Evolutionary conservation across 2,329 filamentous ascomycete genomes (phyloP).

Genomic region (Phaeosphaeria sp.): DNA sequence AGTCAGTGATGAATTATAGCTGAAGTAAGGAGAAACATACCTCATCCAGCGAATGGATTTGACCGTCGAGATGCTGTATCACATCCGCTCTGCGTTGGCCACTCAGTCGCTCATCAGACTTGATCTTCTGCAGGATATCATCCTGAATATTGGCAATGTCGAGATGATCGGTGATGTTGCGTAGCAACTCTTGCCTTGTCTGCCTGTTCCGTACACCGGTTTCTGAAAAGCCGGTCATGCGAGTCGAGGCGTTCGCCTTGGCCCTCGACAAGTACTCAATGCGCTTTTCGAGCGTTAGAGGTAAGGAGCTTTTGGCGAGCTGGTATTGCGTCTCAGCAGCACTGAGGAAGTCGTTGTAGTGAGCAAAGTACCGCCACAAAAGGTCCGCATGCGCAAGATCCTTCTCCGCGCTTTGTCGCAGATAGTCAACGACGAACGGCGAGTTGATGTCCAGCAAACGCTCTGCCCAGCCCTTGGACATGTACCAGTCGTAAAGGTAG

Average conservation of each 20-base stretch:
- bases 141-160: constrained; percentile 96
- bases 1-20: constrained; percentile 27
- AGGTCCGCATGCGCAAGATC: constrained; percentile 84
- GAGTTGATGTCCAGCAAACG: constrained; percentile 85
- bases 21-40: constrained; percentile 59
- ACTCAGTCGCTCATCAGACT: constrained; percentile 73
- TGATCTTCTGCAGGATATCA: constrained; percentile 81
- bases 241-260: constrained; percentile 88
- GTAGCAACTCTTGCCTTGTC: constrained; percentile 82
- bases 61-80: constrained; percentile 74
- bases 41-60: constrained; percentile 76
- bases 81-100: constrained; percentile 70
- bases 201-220: constrained; percentile 62
- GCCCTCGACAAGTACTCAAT: constrained; percentile 90
- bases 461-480: constrained; percentile 82
- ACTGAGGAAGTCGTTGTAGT: constrained; percentile 81
- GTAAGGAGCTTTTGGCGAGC: constrained; percentile 83
- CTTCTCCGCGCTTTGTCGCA: constrained; percentile 75
- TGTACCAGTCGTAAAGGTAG: constrained; percentile 98
- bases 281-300: constrained; percentile 79
- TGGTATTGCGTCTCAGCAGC: constrained; percentile 86
- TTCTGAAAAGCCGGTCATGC: constrained; percentile 73
- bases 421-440: constrained; percentile 83
- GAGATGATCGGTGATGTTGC: constrained; percentile 83
- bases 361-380: constrained; percentile 90